Percentiles rank a stretch among this genome's conserved stretches.
Evolutionary conservation across 1,284 basidiomycete genomes (phyloP).

Genomic region (Rhizoctonia solani): DNA sequence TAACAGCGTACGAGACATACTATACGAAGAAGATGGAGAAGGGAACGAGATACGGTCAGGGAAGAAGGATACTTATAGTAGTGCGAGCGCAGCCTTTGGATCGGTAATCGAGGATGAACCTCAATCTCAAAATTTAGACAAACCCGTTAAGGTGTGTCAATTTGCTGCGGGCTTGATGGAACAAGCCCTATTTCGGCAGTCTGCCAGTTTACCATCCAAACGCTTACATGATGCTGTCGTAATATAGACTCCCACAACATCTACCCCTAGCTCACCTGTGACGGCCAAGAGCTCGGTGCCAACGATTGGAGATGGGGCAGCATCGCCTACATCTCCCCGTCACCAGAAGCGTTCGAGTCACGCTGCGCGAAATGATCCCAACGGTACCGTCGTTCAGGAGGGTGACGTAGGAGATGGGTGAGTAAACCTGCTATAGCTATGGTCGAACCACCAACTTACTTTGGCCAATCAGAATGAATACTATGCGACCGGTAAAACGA

Average conservation of each 20-base stretch:
- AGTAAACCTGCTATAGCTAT: conserved; percentile 31
- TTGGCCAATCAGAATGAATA: conserved; percentile 68
- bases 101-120: conserved; percentile 21
- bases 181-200: conserved; percentile 36
- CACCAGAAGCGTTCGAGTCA: conserved; percentile 64
- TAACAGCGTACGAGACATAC: conserved; percentile 58
- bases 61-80: conserved; percentile 9
- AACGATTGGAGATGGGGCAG: background rate
- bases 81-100: conserved; percentile 17
- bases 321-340: conserved; percentile 44
- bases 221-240: conserved; percentile 38
- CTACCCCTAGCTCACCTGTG: conserved; percentile 27
- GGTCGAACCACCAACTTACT: background rate
- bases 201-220: background rate
- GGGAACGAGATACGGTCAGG: conserved; percentile 43
- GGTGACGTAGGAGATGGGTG: conserved; percentile 81
- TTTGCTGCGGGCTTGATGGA: conserved; percentile 40
- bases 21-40: conserved; percentile 44
- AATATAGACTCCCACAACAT: conserved; percentile 36
- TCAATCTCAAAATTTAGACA: conserved; percentile 7
- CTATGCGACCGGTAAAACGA: conserved; percentile 90
- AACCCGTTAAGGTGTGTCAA: conserved; percentile 21
- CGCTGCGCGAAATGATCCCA: conserved; percentile 64
- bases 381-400: conserved; percentile 76
- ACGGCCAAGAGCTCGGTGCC: conserved; percentile 8